Conservation (phyloP, 768 basidiomycete genomes). For the Cystofilobasidium ferigula region DNA sequence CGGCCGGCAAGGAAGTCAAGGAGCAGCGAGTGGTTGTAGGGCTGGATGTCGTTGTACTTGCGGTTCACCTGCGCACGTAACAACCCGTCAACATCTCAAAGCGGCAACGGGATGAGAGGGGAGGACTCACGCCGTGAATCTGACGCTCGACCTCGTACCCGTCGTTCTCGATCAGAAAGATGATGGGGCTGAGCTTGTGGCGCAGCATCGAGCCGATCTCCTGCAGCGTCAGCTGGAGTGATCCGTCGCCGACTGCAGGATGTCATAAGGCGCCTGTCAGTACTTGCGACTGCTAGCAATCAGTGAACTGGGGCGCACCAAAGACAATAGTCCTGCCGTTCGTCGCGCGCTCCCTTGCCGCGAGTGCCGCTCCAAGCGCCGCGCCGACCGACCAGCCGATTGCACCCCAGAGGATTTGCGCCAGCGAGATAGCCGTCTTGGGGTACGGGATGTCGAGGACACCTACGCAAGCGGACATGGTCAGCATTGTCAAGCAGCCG, state of each 20-base stretch:
- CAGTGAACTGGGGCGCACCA: conserved; percentile 6
- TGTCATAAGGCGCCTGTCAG: too few species aligned
- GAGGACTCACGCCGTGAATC: conserved; percentile 37
- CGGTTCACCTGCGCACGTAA: conserved; percentile 1
- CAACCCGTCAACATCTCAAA: conserved; percentile 6
- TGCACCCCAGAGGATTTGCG: conserved; percentile 76
- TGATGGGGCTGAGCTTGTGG: conserved; percentile 55
- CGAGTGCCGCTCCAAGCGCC: conserved; percentile 57
- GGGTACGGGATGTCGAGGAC: conserved; percentile 71
- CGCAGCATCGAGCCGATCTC: conserved; percentile 56
- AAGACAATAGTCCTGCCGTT: conserved; percentile 61
- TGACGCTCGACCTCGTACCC: conserved; percentile 75
- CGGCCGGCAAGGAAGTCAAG: conserved; percentile 48
- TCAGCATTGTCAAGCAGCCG: background rate
- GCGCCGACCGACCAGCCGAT: conserved; percentile 57
- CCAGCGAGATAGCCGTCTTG: conserved; percentile 51
- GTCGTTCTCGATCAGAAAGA: conserved; percentile 41
- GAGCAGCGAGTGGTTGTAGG: conserved; percentile 47
- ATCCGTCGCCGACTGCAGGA: conserved; percentile 6
- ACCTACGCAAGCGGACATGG: conserved; percentile 47
- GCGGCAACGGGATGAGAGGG: conserved; percentile 1
- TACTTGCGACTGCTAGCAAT: too few species aligned
- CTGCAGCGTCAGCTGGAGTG: conserved; percentile 44
- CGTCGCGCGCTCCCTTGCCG: conserved; percentile 49
- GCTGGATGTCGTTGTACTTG: conserved; percentile 71